Evolutionary conservation across 345 rosid species (phyloP), one percentile per base, ranked within the genome.

Genomic region (Barbarea vulgaris): DNA sequence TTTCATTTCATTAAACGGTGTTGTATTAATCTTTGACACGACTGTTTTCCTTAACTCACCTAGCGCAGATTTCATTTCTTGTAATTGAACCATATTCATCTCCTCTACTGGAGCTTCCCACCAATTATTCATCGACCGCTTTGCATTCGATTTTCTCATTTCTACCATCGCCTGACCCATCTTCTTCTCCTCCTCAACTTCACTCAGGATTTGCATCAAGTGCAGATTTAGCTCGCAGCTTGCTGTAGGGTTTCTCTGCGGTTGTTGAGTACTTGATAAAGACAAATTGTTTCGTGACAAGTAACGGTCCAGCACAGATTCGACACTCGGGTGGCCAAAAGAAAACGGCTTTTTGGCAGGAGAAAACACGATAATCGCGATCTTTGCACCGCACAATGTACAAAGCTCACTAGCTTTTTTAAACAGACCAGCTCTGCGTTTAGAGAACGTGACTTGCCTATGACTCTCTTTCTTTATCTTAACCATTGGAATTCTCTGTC

Each of bases 401-500:
- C 73, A 75, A 3, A 67, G 60, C 8, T 75, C 78, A 15, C 73
- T 66, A 57, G 73, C 73, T 66, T 75, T 66, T 52, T 75, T 75
- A 59, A 74, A 57, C 0, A 66, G 67, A 25, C 67, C 73, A 2
- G 78, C 60, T 58, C 67, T 57, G 0, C 78, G 61, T 58, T 75
- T 75, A 0, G 78, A 74, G 51, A 75, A 75, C 0, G 72, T 74
- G 1, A 74, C 72, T 66, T 74, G 73, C 1, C 72, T 6, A 1
- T 74, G 78, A 5, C 67, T 66, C 59, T 74, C 67, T 22, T 74
- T 74, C 33, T 66, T 36, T 17, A 74, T 74, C 17, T 74, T 74
- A 9, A 18, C 67, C 60, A 66, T 74, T 0, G 60, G 73, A n/a
- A 74, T 74, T 27, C 2, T 47, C 1, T 66, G 73, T 44, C 78